phyloP scores from a whole-genome alignment of 2,329 filamentous ascomycete genomes.

The Macrophomina tecta region DNA sequence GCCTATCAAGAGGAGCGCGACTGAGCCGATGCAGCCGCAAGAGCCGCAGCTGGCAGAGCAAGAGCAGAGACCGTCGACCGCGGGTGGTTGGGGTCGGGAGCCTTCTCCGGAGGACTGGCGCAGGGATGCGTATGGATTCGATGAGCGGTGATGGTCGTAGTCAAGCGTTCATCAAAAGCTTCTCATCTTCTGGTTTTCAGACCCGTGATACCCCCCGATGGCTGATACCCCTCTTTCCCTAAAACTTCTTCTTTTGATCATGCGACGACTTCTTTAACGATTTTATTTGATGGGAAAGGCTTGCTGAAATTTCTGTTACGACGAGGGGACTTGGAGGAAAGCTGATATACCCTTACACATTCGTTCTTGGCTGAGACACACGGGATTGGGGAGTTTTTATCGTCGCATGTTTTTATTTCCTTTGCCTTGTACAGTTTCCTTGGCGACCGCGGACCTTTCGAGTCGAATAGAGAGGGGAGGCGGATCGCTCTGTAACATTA shows the following conservation, averaged over 20 bases:
- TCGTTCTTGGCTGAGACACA: background rate
- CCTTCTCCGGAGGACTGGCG: constrained; percentile 9
- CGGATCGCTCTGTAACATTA: background rate
- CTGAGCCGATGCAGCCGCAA: constrained; percentile 15
- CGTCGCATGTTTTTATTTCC: background rate
- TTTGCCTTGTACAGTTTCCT: background rate
- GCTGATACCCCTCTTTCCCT: constrained; percentile 5
- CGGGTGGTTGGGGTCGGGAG: constrained; percentile 3
- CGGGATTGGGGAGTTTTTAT: background rate
- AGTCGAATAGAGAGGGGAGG: background rate
- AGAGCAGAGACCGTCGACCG: constrained; percentile 14
- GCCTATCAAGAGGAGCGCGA: constrained; percentile 8
- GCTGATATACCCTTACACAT: constrained; percentile 6
- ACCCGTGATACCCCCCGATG: constrained; percentile 17
- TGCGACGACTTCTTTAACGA: constrained; percentile 15
- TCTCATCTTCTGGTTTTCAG: constrained; percentile 12
- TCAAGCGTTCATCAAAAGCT: background rate
- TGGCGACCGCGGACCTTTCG: background rate
- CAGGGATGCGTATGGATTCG: background rate
- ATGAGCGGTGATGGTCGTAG: background rate
- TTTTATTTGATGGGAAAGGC: background rate
- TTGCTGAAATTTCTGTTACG: constrained; percentile 9
- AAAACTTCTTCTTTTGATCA: background rate
- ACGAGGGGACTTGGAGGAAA: constrained; percentile 11
- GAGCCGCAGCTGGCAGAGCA: background rate